Conservation (phyloP, 345 rosid genomes). For the Gossypium turneri region DNA sequence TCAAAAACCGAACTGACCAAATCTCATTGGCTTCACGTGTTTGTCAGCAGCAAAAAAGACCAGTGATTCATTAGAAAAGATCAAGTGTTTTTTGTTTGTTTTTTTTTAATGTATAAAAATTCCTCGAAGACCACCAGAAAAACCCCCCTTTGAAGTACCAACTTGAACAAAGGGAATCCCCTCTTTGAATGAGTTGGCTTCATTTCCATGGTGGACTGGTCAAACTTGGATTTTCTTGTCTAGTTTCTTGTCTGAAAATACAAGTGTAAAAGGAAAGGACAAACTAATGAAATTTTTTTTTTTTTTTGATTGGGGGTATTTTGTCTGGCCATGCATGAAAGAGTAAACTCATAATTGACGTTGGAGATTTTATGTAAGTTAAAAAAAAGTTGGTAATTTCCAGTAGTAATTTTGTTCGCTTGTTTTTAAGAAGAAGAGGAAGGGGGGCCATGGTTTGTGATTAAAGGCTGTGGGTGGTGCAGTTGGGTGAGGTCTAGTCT, state of each 20-base stretch:
- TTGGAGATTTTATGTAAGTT: no score
- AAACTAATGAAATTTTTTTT: no score
- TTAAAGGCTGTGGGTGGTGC: not conserved
- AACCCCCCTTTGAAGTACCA: not conserved
- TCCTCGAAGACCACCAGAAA: conserved; percentile 15
- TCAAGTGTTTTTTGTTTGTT: not conserved
- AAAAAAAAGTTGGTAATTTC: no score
- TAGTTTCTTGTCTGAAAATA: not conserved
- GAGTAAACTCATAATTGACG: no score
- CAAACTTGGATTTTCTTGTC: conserved; percentile 23
- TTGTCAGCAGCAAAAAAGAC: conserved; percentile 6
- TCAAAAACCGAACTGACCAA: not conserved
- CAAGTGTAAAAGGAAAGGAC: no score
- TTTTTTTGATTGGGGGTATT: no score
- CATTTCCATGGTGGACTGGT: conserved; percentile 22
- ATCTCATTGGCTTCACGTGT: conserved; percentile 17
- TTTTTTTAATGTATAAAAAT: not conserved
- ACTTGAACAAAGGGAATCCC: not conserved
- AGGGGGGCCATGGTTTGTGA: not conserved
- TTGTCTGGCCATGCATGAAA: no score
- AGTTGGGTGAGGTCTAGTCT: not conserved
- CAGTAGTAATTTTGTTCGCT: not conserved
- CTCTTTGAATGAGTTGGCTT: conserved; percentile 9
- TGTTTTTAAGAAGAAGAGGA: not conserved
- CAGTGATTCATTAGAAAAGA: not conserved